Evolutionary conservation across 2,329 filamentous ascomycete genomes (phyloP).

Genomic region (Madurella fahalii): DNA sequence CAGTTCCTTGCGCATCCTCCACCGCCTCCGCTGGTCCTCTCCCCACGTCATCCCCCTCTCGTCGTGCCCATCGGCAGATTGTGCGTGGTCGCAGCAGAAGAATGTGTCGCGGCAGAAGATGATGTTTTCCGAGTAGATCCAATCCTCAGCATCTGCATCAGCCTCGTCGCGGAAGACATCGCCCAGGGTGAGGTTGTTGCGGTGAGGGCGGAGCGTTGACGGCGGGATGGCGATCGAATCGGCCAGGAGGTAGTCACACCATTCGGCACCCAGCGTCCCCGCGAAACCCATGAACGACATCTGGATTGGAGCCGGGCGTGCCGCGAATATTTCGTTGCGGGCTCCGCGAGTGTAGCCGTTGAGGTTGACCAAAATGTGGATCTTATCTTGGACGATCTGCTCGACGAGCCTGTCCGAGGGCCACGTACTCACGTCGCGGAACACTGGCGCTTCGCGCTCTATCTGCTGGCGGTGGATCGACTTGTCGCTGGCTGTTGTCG

Average conservation of each 20-base stretch:
- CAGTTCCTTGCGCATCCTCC: slow-evolving; percentile 88
- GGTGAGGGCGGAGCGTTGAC: slow-evolving; percentile 74
- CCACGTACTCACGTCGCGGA: slow-evolving; percentile 85
- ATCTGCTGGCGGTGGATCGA: slow-evolving; percentile 90
- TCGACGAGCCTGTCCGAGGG: slow-evolving; percentile 75
- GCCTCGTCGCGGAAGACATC: slow-evolving; percentile 66
- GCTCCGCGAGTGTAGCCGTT: slow-evolving; percentile 96
- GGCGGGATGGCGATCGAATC: slow-evolving; percentile 82
- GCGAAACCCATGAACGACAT: slow-evolving; percentile 99
- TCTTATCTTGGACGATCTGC: slow-evolving; percentile 81
- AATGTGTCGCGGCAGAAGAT: slow-evolving; percentile 93
- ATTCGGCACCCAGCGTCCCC: slow-evolving; percentile 90
- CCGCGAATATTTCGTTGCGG: slow-evolving; percentile 96
- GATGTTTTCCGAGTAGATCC: slow-evolving; percentile 96
- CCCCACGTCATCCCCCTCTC: slow-evolving; percentile 72
- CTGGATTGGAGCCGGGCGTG: slow-evolving; percentile 88
- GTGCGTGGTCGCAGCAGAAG: slow-evolving; percentile 95
- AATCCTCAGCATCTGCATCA: slow-evolving; percentile 66
- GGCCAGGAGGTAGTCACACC: slow-evolving; percentile 96
- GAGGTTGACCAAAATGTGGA: slow-evolving; percentile 95
- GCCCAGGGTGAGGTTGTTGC: slow-evolving; percentile 68
- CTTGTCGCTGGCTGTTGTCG: slow-evolving; percentile 85
- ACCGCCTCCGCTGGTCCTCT: slow-evolving; percentile 74
- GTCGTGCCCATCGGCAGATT: slow-evolving; percentile 68
- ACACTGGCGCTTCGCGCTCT: slow-evolving; percentile 85